phyloP scores from a whole-genome alignment of 2,329 filamentous ascomycete species.

The Tolypocladium cylindrosporum region DNA sequence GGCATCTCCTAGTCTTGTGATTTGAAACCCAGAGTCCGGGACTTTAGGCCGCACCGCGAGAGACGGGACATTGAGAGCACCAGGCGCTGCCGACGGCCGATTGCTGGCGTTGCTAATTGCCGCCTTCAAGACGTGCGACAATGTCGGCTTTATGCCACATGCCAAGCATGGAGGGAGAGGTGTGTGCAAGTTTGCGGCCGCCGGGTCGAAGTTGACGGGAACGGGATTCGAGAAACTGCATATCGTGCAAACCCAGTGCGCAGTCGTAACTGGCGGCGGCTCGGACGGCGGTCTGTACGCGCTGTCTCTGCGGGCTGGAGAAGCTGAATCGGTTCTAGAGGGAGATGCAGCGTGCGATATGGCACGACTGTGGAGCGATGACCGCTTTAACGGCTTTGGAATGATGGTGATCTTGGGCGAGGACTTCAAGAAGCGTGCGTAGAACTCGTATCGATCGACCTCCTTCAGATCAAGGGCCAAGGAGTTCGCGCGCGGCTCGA shows the following conservation, averaged over 20 bases:
- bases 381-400: conserved; percentile 66
- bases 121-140: conserved; percentile 77
- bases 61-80: neutral
- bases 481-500: conserved; percentile 75
- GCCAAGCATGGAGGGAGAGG: conserved; percentile 79
- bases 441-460: conserved; percentile 83
- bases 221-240: conserved; percentile 92
- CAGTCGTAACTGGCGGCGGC: conserved; percentile 42
- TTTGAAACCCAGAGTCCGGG: neutral
- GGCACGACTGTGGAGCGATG: conserved; percentile 45
- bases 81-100: conserved; percentile 21
- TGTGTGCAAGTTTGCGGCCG: conserved; percentile 68
- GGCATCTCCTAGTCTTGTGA: neutral
- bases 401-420: conserved; percentile 87
- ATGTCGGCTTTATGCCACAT: conserved; percentile 85
- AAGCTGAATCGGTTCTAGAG: conserved; percentile 34
- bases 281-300: conserved; percentile 26
- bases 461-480: conserved; percentile 81
- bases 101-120: conserved; percentile 66
- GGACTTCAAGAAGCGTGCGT: conserved; percentile 89
- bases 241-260: conserved; percentile 93
- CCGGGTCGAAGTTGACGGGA: conserved; percentile 85
- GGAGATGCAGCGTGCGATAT: conserved; percentile 34
- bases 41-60: neutral
- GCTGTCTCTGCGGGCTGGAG: conserved; percentile 34